Evolutionary conservation across 2,329 filamentous ascomycete species (phyloP), one percentile per base, ranked within the genome.

Genomic region (Alternaria brassicae): DNA sequence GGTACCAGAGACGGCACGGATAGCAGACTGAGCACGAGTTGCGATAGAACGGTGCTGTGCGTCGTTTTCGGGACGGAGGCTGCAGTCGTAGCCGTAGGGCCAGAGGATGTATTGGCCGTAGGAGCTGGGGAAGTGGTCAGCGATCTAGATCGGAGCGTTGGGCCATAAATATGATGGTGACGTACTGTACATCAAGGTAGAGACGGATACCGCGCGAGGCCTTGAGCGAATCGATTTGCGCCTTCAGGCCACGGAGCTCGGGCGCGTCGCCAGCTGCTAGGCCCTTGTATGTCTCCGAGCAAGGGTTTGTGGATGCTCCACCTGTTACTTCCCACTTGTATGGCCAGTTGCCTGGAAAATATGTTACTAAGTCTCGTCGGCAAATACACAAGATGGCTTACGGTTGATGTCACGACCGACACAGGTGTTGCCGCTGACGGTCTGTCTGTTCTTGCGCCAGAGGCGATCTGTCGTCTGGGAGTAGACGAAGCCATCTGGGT

Each of bases 131-230:
- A 13, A 19, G 13, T 7, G 45, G 17, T 37, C 12, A 51, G 28
- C 25, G 6, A 12, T 7, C 25, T 23, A 23, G 2, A 15, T 13
- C 10, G 17, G 6, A n/a, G 3, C 2, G 4, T 6, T 12, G 32
- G 21, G 23, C n/a, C 6, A 23, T 15, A 3, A 23, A 27, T 19
- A 21, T 4, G 3, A 15, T 23, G 13, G 6, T 12, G 10, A 87
- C 89, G 1, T 84, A 83, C 76, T 90, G 88, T 70, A 84, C 85
- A 75, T 90, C 88, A 36, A 90, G 83, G 70, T 84, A 90, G 2
- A 88, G 80, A 61, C 85, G 82, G 47, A 89, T 79, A 2, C 85
- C 84, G 44, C 82, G 78, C 1, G 71, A 69, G 5, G 71, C 71
- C 6, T 77, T 76, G 23, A 87, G 72, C 17, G 61, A 39, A 42